A percentile compares a stretch with the other conserved stretches of the same genome.
Conservation (phyloP, 2,329 filamentous ascomycete genomes). For the Aureobasidium zeae region DNA sequence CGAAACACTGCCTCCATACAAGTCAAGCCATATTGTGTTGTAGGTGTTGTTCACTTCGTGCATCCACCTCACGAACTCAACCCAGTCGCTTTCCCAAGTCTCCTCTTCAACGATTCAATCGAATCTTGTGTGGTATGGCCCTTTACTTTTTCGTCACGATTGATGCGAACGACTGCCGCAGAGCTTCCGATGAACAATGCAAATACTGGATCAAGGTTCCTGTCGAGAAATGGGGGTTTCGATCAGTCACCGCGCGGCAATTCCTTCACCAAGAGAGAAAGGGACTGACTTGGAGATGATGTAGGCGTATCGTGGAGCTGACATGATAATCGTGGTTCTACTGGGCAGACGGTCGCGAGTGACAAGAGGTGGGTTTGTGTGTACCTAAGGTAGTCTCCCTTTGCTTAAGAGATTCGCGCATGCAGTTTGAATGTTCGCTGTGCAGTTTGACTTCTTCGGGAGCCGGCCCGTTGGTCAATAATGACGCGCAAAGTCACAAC, state of each 20-base stretch:
- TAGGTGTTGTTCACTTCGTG: no score
- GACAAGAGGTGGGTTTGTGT: no score
- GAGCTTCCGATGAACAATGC: constrained; percentile 39
- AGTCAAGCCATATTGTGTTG: no score
- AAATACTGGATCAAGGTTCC: constrained; percentile 41
- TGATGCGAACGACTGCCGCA: constrained; percentile 34
- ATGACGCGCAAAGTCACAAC: constrained; percentile 7
- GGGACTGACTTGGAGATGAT: constrained; percentile 38
- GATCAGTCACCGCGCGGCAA: constrained; percentile 12
- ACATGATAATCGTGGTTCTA: no score
- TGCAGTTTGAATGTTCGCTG: not conserved
- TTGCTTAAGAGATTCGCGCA: not conserved
- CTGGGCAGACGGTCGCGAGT: no score
- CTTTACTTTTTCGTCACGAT: constrained; percentile 41
- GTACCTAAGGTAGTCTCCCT: no score
- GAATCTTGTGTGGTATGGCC: constrained; percentile 32
- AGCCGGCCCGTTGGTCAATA: not conserved
- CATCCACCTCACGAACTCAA: constrained; percentile 3
- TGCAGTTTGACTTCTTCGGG: constrained; percentile 4
- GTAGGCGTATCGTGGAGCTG: constrained; percentile 26
- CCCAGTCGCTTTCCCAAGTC: constrained; percentile 27
- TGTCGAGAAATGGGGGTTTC: no score
- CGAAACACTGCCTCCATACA: no score
- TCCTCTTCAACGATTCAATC: constrained; percentile 33
- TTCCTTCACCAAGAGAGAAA: no score